phyloP scores from a whole-genome alignment of 495 filamentous ascomycete genomes.

The Cercophora newfieldiana region DNA sequence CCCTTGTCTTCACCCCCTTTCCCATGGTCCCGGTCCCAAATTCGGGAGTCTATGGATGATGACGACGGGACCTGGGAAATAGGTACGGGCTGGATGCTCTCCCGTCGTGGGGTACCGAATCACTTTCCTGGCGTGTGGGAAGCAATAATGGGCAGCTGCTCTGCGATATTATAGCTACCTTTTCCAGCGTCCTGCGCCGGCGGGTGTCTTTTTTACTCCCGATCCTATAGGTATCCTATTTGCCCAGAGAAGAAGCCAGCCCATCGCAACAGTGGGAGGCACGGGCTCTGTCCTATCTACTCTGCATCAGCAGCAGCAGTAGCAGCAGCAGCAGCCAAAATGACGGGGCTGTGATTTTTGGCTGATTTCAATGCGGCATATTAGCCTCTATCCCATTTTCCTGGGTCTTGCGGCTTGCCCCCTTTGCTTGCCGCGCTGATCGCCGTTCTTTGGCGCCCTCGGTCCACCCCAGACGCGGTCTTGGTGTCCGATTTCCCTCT shows the following conservation, averaged over 20 bases:
- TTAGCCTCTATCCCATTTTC: conserved; percentile 32
- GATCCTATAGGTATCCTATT: not conserved
- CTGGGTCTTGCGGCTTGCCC: conserved; percentile 11
- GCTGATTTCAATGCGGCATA: conserved; percentile 40
- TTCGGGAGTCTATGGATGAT: not conserved
- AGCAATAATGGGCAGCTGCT: not conserved
- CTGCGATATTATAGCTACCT: not conserved
- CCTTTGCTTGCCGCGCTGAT: conserved; percentile 26
- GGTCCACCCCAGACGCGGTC: conserved; percentile 24
- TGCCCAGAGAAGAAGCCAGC: not conserved
- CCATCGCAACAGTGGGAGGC: not conserved
- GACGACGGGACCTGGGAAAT: conserved; percentile 12
- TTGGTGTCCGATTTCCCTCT: conserved; percentile 25
- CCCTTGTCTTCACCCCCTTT: not conserved
- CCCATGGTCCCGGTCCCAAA: conserved; percentile 10
- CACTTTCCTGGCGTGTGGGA: conserved; percentile 28
- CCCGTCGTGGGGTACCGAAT: conserved; percentile 6
- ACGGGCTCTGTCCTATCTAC: not conserved
- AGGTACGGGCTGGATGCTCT: conserved; percentile 6
- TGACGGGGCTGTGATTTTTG: conserved; percentile 29
- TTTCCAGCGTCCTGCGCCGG: not conserved
- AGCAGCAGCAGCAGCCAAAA: conserved; percentile 26
- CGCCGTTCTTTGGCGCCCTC: conserved; percentile 15
- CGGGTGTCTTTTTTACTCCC: not conserved
- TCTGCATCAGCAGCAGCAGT: not conserved